These are phyloP conservation scores for Fusarium papillatum DNA, from an alignment of 2,329 filamentous ascomycete species.

Conservation along the genomic window DNA sequence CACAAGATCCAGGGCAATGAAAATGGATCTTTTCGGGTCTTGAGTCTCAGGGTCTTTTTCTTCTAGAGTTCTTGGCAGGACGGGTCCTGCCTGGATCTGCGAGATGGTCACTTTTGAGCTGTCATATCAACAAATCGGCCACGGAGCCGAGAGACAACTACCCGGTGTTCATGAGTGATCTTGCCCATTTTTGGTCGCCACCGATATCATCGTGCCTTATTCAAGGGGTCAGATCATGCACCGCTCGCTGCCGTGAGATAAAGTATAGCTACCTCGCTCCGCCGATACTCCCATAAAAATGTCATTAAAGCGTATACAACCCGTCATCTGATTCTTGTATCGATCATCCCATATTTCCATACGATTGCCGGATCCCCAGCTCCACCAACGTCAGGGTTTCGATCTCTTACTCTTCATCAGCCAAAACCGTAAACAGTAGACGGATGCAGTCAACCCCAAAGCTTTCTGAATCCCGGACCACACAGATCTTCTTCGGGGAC, in stretches of 20 bases:
- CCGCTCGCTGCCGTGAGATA: neutral
- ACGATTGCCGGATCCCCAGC: neutral
- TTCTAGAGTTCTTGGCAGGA: neutral
- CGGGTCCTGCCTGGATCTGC: neutral
- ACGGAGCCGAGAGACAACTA: neutral
- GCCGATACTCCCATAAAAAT: neutral
- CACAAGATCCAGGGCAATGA: neutral
- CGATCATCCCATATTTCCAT: neutral
- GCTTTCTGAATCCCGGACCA: neutral
- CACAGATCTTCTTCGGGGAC: neutral
- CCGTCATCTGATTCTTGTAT: neutral
- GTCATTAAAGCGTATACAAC: neutral
- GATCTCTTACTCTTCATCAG: neutral
- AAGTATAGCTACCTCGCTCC: neutral
- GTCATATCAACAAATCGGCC: neutral
- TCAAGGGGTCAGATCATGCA: neutral
- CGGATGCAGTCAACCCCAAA: conserved; percentile 5
- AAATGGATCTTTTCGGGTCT: neutral
- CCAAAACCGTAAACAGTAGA: neutral
- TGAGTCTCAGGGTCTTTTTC: neutral
- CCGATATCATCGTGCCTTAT: neutral
- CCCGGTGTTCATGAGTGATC: neutral
- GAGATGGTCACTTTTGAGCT: neutral
- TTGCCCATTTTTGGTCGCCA: neutral
- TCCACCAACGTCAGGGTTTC: neutral